Conservation (phyloP, 148 eudicot genomes). For the Persicaria maculosa region DNA sequence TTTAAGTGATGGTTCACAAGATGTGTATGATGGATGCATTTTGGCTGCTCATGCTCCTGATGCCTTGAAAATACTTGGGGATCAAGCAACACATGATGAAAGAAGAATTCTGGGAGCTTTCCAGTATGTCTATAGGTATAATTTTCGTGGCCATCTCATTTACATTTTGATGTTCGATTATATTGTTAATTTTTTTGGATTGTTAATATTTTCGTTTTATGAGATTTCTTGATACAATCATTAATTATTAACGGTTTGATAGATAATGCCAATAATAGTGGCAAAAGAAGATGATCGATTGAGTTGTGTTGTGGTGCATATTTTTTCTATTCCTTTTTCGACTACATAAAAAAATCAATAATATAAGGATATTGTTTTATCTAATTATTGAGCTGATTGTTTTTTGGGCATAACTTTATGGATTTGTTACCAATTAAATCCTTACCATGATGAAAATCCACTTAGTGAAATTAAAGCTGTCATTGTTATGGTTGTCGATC, state of each 20-base stretch:
- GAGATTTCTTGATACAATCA: not conserved
- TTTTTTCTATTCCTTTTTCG: not conserved
- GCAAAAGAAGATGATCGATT: not conserved
- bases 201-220: not conserved
- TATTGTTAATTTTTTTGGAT: not conserved
- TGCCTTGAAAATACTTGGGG: constrained; percentile 62
- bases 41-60: constrained; percentile 86
- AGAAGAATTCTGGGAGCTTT: constrained; percentile 79
- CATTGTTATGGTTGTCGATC: too few species aligned
- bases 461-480: too few species aligned
- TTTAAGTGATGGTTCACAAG: constrained; percentile 53
- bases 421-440: not conserved
- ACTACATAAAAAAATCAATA: too few species aligned
- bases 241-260: not conserved
- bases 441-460: too few species aligned
- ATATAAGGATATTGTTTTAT: not conserved
- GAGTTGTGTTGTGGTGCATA: not conserved
- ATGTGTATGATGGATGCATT: constrained; percentile 60
- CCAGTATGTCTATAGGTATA: constrained; percentile 77
- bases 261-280: not conserved
- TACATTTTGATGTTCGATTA: not conserved
- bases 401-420: not conserved
- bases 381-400: not conserved
- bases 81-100: constrained; percentile 75
- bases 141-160: not conserved